Evolutionary conservation across 257 asterid genomes (phyloP).

Genomic region (Ajuga chamaepitys): DNA sequence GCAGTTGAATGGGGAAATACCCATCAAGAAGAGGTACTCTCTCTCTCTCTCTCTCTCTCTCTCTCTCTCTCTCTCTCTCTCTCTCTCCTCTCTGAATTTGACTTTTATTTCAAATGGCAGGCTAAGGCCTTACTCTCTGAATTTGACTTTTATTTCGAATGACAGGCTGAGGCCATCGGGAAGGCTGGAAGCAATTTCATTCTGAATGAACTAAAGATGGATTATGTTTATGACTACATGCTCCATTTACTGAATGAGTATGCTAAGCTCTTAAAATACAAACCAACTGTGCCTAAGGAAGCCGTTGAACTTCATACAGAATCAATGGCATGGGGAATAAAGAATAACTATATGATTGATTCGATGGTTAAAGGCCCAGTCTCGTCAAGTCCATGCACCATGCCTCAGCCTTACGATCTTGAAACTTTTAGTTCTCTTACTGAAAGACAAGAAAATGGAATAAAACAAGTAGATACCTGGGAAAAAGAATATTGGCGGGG

Average conservation of each 20-base stretch:
- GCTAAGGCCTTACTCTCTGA: no score
- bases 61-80: no score
- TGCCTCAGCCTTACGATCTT: slow-evolving; percentile 63
- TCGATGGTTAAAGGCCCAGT: slow-evolving; percentile 41
- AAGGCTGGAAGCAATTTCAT: slow-evolving; percentile 38
- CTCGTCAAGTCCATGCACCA: slow-evolving; percentile 33
- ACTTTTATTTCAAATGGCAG: slow-evolving; percentile 11
- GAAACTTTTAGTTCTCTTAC: slow-evolving; percentile 35
- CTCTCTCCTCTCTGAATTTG: no score
- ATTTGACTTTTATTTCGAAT: not conserved
- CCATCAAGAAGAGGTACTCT: slow-evolving; percentile 26
- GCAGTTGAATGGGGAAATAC: slow-evolving; percentile 79
- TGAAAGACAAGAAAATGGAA: slow-evolving; percentile 18
- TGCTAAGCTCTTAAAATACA: slow-evolving; percentile 53
- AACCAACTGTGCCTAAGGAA: slow-evolving; percentile 37
- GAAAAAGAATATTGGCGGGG: slow-evolving; percentile 46
- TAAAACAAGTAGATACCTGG: slow-evolving; percentile 50
- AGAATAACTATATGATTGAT: slow-evolving; percentile 51
- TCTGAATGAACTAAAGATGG: slow-evolving; percentile 43
- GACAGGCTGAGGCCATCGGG: slow-evolving; percentile 59
- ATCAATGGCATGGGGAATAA: slow-evolving; percentile 44
- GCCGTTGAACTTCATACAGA: slow-evolving; percentile 57
- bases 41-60: not conserved
- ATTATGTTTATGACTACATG: slow-evolving; percentile 74
- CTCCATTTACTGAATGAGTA: slow-evolving; percentile 53